A percentile compares a stretch with the other conserved stretches of the same genome.
Conservation (phyloP, 352 stramenopile genomes). For the Globisporangium rhizosaccharum region DNA sequence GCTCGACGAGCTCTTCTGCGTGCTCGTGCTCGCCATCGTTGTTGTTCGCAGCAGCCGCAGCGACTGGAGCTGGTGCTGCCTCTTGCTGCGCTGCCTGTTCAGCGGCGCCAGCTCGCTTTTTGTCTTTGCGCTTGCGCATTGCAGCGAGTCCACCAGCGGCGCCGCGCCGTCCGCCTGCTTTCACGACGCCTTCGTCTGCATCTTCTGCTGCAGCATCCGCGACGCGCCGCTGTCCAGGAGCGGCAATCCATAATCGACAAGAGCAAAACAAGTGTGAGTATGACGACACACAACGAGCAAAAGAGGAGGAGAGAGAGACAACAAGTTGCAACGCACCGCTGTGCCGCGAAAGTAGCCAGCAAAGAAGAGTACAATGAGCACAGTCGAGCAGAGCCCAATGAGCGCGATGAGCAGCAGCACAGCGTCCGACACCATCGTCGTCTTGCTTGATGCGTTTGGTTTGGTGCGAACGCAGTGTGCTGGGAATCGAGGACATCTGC, state of each 20-base stretch:
- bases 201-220: constrained; percentile 21
- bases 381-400: constrained; percentile 37
- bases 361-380: constrained; percentile 56
- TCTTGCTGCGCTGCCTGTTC: constrained; percentile 12
- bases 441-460: background rate
- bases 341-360: constrained; percentile 51
- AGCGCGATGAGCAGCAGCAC: constrained; percentile 50
- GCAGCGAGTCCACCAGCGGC: constrained; percentile 41
- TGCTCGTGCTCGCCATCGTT: constrained; percentile 15
- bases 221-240: constrained; percentile 12
- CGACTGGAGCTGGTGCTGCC: constrained; percentile 3
- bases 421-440: constrained; percentile 48
- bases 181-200: constrained; percentile 24
- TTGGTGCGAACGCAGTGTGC: too few species aligned
- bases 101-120: constrained; percentile 30
- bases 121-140: constrained; percentile 60
- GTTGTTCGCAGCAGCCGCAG: constrained; percentile 8
- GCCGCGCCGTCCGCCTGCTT: constrained; percentile 29
- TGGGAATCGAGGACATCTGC: background rate
- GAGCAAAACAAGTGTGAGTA: background rate
- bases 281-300: background rate
- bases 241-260: background rate
- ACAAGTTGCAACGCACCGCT: constrained; percentile 18
- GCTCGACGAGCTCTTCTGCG: constrained; percentile 23
- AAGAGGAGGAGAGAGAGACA: background rate